phyloP scores from a whole-genome alignment of 1,139 yeast genomes.

The Pichia terricola region DNA sequence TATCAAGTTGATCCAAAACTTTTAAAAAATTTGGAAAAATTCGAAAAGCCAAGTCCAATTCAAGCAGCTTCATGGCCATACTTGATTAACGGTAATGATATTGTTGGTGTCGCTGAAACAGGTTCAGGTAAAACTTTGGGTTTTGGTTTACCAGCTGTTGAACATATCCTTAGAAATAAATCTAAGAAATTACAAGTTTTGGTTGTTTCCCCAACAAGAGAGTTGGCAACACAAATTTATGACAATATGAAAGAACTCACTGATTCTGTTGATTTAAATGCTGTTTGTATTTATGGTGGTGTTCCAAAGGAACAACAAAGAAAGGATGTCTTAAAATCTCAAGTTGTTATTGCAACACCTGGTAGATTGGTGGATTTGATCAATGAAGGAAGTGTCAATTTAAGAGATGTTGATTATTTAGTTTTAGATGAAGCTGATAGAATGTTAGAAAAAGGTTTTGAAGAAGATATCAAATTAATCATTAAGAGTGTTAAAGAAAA shows the following conservation, averaged over 20 bases:
- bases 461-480: slow-evolving; percentile 85
- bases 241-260: slow-evolving; percentile 72
- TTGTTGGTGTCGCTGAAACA: slow-evolving; percentile 96
- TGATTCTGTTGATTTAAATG: slow-evolving; percentile 48
- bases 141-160: slow-evolving; percentile 94
- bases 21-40: slow-evolving; percentile 49
- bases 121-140: slow-evolving; percentile 98
- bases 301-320: slow-evolving; percentile 93
- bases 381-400: slow-evolving; percentile 76
- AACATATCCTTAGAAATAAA: slow-evolving; percentile 42
- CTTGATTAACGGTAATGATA: slow-evolving; percentile 70
- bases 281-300: slow-evolving; percentile 94
- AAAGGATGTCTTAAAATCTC: slow-evolving; percentile 45
- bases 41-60: slow-evolving; percentile 90
- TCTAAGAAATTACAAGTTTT: slow-evolving; percentile 60
- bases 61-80: slow-evolving; percentile 98
- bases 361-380: slow-evolving; percentile 89
- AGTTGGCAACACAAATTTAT: slow-evolving; percentile 86
- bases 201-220: slow-evolving; percentile 94
- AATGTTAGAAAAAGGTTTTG: slow-evolving; percentile 96
- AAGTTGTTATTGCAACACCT: slow-evolving; percentile 91
- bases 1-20: slow-evolving; percentile 43
- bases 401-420: slow-evolving; percentile 61
- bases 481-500: slow-evolving; percentile 43
- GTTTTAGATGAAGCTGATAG: slow-evolving; percentile 97